Evolutionary conservation across 23 red algal genomes (phyloP).

Genomic region (Gracilaria domingensis): DNA sequence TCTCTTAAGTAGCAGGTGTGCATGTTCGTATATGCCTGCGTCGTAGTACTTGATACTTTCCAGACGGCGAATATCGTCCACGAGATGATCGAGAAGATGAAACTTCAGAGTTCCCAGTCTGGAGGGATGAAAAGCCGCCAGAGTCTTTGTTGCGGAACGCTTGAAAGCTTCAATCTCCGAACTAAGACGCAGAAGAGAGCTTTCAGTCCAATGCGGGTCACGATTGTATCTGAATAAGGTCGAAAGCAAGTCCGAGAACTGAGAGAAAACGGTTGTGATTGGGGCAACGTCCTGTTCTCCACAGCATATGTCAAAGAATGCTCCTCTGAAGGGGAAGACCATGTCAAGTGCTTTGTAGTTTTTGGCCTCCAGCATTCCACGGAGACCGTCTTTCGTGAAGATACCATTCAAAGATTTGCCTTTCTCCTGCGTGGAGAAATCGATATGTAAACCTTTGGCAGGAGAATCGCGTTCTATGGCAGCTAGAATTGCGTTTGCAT

Average conservation of each 20-base stretch:
- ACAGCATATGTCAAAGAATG: conserved; percentile 29
- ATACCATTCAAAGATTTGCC: neutral
- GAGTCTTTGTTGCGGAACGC: too few relatives aligned
- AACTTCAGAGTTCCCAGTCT: neutral
- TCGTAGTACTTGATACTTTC: neutral
- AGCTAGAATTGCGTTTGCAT: neutral
- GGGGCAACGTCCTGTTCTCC: conserved; percentile 8
- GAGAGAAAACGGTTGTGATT: conserved; percentile 2
- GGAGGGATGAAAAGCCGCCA: neutral
- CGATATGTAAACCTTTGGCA: neutral
- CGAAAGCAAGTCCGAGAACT: neutral
- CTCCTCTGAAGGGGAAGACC: conserved; percentile 44
- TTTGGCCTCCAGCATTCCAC: conserved; percentile 50
- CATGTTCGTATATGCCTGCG: conserved; percentile 10
- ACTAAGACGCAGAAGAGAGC: neutral
- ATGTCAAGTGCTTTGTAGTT: conserved; percentile 48
- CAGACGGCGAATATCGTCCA: neutral
- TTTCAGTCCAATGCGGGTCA: neutral
- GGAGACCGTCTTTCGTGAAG: conserved; percentile 15
- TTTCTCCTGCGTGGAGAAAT: conserved; percentile 22
- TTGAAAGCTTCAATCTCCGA: neutral
- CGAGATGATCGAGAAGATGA: neutral
- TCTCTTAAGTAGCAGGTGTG: neutral
- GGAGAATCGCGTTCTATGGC: neutral
- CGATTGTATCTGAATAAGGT: neutral